Conservation (phyloP, 2,329 filamentous ascomycete species). For the Cladosporium oxysporum region DNA sequence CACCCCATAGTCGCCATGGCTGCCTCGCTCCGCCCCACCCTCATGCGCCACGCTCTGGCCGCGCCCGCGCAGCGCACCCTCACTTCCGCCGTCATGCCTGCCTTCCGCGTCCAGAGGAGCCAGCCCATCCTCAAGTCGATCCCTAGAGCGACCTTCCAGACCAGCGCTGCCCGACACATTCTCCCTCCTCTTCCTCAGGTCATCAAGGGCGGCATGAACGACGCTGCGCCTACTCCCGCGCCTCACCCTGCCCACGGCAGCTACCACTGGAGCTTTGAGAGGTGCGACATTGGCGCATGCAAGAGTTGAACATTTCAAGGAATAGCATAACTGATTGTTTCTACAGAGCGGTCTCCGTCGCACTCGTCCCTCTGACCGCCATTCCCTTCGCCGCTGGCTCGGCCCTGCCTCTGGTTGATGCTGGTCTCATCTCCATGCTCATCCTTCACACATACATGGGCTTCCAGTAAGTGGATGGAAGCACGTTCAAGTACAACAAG, state of each 20-base stretch:
- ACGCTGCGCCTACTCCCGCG: slow-evolving; percentile 73
- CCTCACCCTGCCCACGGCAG: slow-evolving; percentile 80
- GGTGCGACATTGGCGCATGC: slow-evolving; percentile 42
- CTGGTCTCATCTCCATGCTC: slow-evolving; percentile 76
- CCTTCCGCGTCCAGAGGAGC: slow-evolving; percentile 37
- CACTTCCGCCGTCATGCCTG: slow-evolving; percentile 36
- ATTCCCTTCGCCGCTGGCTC: slow-evolving; percentile 90
- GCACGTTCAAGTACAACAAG: neutral
- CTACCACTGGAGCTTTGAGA: slow-evolving; percentile 98
- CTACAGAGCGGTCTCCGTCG: slow-evolving; percentile 61
- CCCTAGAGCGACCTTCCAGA: slow-evolving; percentile 78
- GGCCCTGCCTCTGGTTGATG: slow-evolving; percentile 85
- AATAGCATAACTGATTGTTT: slow-evolving; percentile 1
- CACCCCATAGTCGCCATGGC: slow-evolving; percentile 47
- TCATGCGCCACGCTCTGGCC: slow-evolving; percentile 51
- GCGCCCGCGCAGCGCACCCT: slow-evolving; percentile 43
- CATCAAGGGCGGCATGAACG: slow-evolving; percentile 67
- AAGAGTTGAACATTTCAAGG: slow-evolving; percentile 3
- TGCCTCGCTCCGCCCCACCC: slow-evolving; percentile 52
- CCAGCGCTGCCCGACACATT: slow-evolving; percentile 71
- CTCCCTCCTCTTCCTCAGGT: slow-evolving; percentile 75
- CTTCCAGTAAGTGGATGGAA: slow-evolving; percentile 65
- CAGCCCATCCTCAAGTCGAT: slow-evolving; percentile 43
- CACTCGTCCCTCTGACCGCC: slow-evolving; percentile 81
- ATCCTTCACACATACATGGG: slow-evolving; percentile 95